Percentiles rank a stretch among this genome's conserved stretches.
phyloP scores from a whole-genome alignment of 371 early-diverging fungal species.

The Actinomortierella ambigua region DNA sequence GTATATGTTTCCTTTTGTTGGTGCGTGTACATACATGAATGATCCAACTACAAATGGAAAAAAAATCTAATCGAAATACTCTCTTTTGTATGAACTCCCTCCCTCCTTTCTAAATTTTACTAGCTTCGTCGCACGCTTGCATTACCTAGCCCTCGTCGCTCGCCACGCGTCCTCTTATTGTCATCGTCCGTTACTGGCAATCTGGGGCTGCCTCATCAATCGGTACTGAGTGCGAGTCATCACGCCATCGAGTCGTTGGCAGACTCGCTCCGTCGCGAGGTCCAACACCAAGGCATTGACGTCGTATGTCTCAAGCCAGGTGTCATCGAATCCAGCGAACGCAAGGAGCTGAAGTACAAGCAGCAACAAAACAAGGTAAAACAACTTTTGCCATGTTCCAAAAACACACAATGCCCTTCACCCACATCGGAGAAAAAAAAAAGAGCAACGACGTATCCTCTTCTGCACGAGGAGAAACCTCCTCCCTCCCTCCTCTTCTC shows the following conservation, averaged over 20 bases:
- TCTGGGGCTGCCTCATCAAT: constrained; percentile 30
- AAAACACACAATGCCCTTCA: too few species aligned
- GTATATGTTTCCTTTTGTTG: background rate
- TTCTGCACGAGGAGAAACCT: background rate
- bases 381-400: too few species aligned
- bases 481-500: background rate
- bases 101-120: background rate
- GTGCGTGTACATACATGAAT: too few species aligned
- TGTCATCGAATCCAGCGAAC: constrained; percentile 15
- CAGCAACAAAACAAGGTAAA: too few species aligned
- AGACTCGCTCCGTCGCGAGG: constrained; percentile 42
- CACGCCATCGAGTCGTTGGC: constrained; percentile 37
- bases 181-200: constrained; percentile 30
- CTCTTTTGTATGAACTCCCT: too few species aligned
- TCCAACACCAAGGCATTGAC: constrained; percentile 24
- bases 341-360: constrained; percentile 9
- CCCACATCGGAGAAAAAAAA: too few species aligned
- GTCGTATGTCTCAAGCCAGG: constrained; percentile 24
- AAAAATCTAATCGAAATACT: too few species aligned
- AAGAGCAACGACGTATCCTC: too few species aligned
- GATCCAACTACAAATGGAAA: too few species aligned
- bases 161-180: constrained; percentile 20
- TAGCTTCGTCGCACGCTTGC: constrained; percentile 32
- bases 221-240: constrained; percentile 33
- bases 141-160: constrained; percentile 13